phyloP scores from a whole-genome alignment of 371 early-diverging fungal genomes.

The Gilbertella persicaria region DNA sequence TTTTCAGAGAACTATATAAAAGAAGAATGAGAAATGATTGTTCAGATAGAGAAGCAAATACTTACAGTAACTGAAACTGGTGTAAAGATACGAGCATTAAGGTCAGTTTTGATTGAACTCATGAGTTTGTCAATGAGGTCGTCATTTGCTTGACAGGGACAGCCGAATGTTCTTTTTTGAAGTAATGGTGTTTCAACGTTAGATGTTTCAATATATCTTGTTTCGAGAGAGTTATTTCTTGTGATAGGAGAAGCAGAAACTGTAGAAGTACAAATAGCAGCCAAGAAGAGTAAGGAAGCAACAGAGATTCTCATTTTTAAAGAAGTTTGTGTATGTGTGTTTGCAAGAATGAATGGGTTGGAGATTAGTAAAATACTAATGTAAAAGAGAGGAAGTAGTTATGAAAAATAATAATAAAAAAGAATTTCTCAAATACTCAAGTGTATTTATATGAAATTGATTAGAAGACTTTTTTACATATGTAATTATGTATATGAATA shows the following conservation, averaged over 20 bases:
- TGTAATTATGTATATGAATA: too few species aligned
- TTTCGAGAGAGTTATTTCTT: not conserved
- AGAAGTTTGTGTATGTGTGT: not conserved
- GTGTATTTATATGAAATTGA: not conserved
- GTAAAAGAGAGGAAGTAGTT: not conserved
- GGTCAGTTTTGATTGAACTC: slow-evolving; percentile 11
- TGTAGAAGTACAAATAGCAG: not conserved
- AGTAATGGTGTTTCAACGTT: not conserved
- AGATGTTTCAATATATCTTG: not conserved
- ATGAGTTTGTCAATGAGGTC: slow-evolving; percentile 19
- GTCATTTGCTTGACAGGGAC: slow-evolving; percentile 14
- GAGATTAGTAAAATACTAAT: slow-evolving; percentile 3
- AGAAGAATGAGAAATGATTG: not conserved
- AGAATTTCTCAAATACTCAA: not conserved
- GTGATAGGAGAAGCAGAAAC: slow-evolving; percentile 4
- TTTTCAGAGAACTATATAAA: slow-evolving; percentile 8
- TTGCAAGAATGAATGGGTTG: not conserved
- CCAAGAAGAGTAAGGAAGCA: slow-evolving; percentile 10
- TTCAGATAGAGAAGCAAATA: not conserved
- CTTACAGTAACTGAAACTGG: slow-evolving; percentile 25
- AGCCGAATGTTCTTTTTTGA: not conserved
- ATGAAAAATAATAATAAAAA: not conserved
- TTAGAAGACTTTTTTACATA: too few species aligned
- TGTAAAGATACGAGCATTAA: slow-evolving; percentile 14
- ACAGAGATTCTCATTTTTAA: slow-evolving; percentile 15